phyloP scores from a whole-genome alignment of 73 alveolate genomes.

The Uronychia setigera region DNA sequence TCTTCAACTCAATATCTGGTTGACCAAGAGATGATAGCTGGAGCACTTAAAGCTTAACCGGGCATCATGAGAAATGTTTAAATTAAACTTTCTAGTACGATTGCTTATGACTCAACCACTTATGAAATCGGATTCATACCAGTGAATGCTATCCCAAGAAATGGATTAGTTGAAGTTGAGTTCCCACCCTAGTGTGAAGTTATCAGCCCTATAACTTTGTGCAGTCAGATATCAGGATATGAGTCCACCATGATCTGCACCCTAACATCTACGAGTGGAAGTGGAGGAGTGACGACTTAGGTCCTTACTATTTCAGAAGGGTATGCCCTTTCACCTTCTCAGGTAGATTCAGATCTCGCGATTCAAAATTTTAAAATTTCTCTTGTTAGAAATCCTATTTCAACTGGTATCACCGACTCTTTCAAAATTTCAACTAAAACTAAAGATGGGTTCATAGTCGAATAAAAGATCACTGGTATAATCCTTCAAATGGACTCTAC shows the following conservation, averaged over 20 bases:
- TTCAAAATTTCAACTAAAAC: conserved; percentile 12
- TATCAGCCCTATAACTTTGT: conserved; percentile 31
- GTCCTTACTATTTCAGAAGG: conserved; percentile 48
- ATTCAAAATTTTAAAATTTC: too few species aligned
- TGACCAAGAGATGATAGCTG: conserved; percentile 20
- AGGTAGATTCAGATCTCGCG: too few species aligned
- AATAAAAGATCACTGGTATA: conserved; percentile 23
- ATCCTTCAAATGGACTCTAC: conserved; percentile 30
- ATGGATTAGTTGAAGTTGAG: conserved; percentile 45
- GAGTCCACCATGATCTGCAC: conserved; percentile 46
- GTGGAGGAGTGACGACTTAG: too few species aligned
- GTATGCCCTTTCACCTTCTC: conserved; percentile 15
- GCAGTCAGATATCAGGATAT: conserved; percentile 21
- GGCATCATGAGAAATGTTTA: conserved; percentile 16
- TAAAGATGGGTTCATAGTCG: conserved; percentile 20
- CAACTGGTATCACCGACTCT: conserved; percentile 17
- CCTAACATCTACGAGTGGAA: conserved; percentile 3
- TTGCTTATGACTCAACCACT: conserved; percentile 41
- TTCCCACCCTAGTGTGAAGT: too few species aligned
- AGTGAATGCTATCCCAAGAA: conserved; percentile 37
- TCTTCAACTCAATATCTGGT: conserved; percentile 34
- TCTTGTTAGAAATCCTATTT: conserved; percentile 54
- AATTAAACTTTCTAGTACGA: conserved; percentile 16
- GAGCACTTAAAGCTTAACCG: conserved; percentile 21
- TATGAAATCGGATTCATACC: conserved; percentile 37